Conservation (phyloP, 805 yeast species). For the Yarrowia sp. region DNA sequence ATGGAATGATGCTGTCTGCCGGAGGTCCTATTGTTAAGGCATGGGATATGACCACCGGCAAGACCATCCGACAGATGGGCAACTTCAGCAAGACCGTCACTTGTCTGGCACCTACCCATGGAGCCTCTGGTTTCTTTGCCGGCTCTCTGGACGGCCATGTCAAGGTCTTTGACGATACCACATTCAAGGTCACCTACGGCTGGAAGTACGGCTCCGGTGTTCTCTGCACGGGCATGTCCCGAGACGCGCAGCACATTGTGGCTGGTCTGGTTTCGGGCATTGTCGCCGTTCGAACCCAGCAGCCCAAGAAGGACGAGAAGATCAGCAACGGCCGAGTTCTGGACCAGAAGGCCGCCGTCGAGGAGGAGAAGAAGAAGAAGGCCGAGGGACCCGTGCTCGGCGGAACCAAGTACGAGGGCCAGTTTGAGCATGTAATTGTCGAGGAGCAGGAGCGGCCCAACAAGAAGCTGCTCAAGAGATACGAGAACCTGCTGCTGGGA, state of each 20-base stretch:
- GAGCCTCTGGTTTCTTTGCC: slow-evolving; percentile 73
- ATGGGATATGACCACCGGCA: slow-evolving; percentile 90
- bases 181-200: slow-evolving; percentile 77
- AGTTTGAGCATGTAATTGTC: slow-evolving; percentile 76
- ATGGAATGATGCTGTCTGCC: slow-evolving; percentile 78
- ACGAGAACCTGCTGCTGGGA: slow-evolving; percentile 82
- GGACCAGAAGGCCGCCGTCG: slow-evolving; percentile 53
- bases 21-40: slow-evolving; percentile 84
- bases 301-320: slow-evolving; percentile 62
- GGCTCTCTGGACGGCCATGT: slow-evolving; percentile 98
- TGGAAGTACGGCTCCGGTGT: slow-evolving; percentile 98
- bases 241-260: slow-evolving; percentile 84
- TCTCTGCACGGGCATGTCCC: slow-evolving; percentile 86
- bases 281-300: slow-evolving; percentile 82
- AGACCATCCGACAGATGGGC: slow-evolving; percentile 69
- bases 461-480: slow-evolving; percentile 74
- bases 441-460: slow-evolving; percentile 60
- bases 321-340: slow-evolving; percentile 45
- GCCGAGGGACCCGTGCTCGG: slow-evolving; percentile 67
- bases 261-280: slow-evolving; percentile 92
- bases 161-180: slow-evolving; percentile 83
- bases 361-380: slow-evolving; percentile 58
- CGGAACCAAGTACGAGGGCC: slow-evolving; percentile 91
- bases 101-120: slow-evolving; percentile 66
- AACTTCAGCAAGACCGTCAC: slow-evolving; percentile 96